Evolutionary conservation across 805 yeast genomes (phyloP).

Genomic region (Lachancea nothofagi): DNA sequence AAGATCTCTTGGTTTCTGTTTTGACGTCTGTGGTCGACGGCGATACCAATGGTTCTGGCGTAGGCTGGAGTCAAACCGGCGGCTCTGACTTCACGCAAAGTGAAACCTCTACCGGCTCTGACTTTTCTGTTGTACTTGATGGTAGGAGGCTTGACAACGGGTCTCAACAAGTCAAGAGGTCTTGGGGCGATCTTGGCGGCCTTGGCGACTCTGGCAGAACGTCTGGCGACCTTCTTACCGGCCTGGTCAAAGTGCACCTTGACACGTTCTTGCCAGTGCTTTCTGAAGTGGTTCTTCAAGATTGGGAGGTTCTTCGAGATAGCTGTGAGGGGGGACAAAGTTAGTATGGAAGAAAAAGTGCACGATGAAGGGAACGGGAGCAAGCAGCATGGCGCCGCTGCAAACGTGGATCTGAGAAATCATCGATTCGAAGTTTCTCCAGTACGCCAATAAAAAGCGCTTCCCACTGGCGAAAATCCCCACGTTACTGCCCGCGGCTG

Average conservation of each 20-base stretch:
- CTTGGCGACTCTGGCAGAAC: slow-evolving; percentile 87
- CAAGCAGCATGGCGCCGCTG: too few species aligned
- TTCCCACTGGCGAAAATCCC: too few species aligned
- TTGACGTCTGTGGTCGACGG: slow-evolving; percentile 99
- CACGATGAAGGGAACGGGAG: too few species aligned
- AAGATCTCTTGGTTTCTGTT: slow-evolving; percentile 96
- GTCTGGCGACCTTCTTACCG: slow-evolving; percentile 97
- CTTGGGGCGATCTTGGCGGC: slow-evolving; percentile 96
- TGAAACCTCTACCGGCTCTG: slow-evolving; percentile 99
- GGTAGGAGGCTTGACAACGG: slow-evolving; percentile 98
- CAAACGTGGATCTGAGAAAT: too few species aligned
- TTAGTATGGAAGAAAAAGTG: too few species aligned
- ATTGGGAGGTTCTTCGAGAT: slow-evolving; percentile 98
- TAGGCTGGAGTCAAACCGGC: slow-evolving; percentile 89
- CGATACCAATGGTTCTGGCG: slow-evolving; percentile 97
- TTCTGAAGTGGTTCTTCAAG: slow-evolving; percentile 99
- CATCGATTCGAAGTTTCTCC: too few species aligned
- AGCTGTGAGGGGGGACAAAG: slow-evolving; percentile 48
- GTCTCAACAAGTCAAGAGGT: slow-evolving; percentile 94
- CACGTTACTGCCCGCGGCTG: too few species aligned
- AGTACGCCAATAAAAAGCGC: not conserved
- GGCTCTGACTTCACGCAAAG: slow-evolving; percentile 96
- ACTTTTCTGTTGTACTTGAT: slow-evolving; percentile 98
- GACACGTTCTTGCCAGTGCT: slow-evolving; percentile 99
- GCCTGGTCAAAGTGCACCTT: slow-evolving; percentile 99